Base-by-base conservation (phyloP, 768 basidiomycete species). In the Clitopilus hobsonii region DNA sequence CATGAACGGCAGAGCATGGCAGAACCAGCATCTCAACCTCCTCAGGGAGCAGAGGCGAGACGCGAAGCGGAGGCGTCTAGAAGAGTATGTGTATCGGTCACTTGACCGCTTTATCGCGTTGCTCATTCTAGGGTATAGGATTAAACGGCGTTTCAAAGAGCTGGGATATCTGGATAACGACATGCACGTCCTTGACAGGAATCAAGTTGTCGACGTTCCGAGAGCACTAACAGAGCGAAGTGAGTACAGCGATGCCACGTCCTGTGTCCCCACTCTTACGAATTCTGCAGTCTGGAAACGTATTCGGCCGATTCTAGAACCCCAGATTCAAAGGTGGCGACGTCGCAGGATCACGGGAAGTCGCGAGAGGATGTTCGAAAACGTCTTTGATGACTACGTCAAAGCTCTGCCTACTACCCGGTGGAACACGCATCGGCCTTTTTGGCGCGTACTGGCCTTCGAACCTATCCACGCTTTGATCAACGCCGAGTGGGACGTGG, bases 221-320 rank as follows among this genome's bases (percentile, higher is more conserved):
- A n/a, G 55, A 4, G 56, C 57, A 20, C 59, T 72, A 18, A 70
- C 67, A 5, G 65, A 67, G 20, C 63, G 62, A 23, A 59, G 71
- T 72, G 55, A 1, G 62, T 57, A 11, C 16, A 4, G n/a, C 11
- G 11, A 20, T 45, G n/a, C n/a, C 3, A 16, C 30, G 7, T 25
- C 26, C 16, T 5, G 27, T 23, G 13, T 49, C 41, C 28, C n/a
- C 14, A 36, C 10, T n/a, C 23, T 23, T 22, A 47, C 14, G 52
- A 24, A 2, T 22, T 47, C 38, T 20, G 4, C 2, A 69, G 68
- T 53, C 26, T 67, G 68, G 68, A 61, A 52, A 2, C 59, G 56
- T 26, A 58, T 69, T 36, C 56, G 48, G 25, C 60, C 62, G 1
- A 41, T 47, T 20, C 59, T 69, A 0, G 65, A 69, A 49, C 25